phyloP scores from a whole-genome alignment of 2,329 filamentous ascomycete species.

The Sporothrix protearum region DNA sequence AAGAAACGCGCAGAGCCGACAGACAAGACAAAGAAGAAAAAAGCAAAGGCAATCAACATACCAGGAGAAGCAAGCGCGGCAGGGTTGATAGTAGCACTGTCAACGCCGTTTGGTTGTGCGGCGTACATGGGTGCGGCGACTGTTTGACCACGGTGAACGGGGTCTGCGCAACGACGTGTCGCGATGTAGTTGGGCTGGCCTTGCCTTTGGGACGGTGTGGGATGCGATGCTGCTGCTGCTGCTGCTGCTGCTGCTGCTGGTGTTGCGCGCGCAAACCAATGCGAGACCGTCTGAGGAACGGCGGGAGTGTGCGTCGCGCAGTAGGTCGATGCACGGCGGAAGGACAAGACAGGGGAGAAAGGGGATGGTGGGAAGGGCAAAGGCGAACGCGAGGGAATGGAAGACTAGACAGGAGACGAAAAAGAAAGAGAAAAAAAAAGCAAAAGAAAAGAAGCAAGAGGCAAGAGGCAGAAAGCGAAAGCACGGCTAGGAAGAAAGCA shows the following conservation, averaged over 20 bases:
- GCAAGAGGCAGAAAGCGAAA: neutral
- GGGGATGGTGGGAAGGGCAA: neutral
- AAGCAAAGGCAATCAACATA: slow-evolving; percentile 45
- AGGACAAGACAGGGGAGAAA: slow-evolving; percentile 27
- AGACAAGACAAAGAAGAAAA: neutral
- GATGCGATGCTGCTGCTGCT: slow-evolving; percentile 31
- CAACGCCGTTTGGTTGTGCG: slow-evolving; percentile 68
- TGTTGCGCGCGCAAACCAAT: slow-evolving; percentile 31
- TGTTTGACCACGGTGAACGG: slow-evolving; percentile 41
- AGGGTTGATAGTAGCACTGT: slow-evolving; percentile 87
- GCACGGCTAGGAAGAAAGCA: neutral
- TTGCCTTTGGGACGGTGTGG: slow-evolving; percentile 29
- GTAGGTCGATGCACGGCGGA: slow-evolving; percentile 42
- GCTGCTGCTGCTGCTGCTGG: slow-evolving; percentile 29
- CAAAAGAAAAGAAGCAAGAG: neutral
- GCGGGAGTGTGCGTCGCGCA: slow-evolving; percentile 36
- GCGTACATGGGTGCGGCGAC: slow-evolving; percentile 54
- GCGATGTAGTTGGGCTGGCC: slow-evolving; percentile 56
- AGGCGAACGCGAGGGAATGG: neutral
- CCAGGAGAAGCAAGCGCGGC: slow-evolving; percentile 72
- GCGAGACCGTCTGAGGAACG: slow-evolving; percentile 30
- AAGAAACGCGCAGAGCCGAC: neutral
- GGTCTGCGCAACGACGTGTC: slow-evolving; percentile 58
- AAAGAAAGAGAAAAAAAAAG: neutral
- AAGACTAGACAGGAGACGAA: neutral